Evolutionary conservation across 441 rosid species (phyloP).

Genomic region (Corymbia calophylla): DNA sequence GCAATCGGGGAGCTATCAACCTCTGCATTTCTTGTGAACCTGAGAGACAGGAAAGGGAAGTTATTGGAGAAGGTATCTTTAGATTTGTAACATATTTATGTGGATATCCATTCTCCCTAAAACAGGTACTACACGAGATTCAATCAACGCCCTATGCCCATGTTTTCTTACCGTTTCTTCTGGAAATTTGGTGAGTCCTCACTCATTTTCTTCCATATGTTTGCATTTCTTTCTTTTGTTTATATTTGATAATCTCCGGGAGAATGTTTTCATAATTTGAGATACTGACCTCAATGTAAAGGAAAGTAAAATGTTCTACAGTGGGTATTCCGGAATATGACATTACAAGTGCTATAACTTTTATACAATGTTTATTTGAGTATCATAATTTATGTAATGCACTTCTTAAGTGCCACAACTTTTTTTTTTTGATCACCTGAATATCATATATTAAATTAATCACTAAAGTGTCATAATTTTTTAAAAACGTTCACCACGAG

Average conservation of each 20-base stretch:
- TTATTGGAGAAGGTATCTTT: neutral
- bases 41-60: neutral
- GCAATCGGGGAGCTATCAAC: neutral
- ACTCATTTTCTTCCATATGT: neutral
- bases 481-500: no score
- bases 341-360: no score
- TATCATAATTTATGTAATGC: no score
- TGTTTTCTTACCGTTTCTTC: neutral
- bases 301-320: neutral
- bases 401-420: no score
- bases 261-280: neutral
- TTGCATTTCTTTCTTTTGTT: neutral
- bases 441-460: no score
- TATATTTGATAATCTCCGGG: neutral
- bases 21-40: neutral
- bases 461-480: no score
- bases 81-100: neutral
- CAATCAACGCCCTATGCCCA: no score
- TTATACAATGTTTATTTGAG: no score
- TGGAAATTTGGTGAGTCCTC: neutral
- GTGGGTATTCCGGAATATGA: no score
- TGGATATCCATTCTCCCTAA: no score
- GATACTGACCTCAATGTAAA: neutral
- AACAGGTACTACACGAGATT: no score
- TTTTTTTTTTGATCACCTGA: no score